Percentiles rank a stretch among this genome's conserved stretches.
phyloP scores from a whole-genome alignment of 2,329 filamentous ascomycete genomes.

The Podosphaera xanthii region DNA sequence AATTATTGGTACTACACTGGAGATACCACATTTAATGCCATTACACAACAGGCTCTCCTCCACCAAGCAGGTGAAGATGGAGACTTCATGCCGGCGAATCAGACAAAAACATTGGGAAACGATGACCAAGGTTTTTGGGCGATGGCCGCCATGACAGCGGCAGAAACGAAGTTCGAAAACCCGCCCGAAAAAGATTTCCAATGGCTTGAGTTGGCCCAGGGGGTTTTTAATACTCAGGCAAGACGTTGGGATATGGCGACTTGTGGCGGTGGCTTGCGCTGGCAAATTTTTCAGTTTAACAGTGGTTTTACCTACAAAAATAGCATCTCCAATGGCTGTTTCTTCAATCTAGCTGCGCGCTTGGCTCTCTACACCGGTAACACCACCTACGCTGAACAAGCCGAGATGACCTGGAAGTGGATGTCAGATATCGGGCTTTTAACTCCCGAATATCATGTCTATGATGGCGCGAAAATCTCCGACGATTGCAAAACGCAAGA shows the following conservation, averaged over 20 bases:
- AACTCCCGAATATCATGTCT: constrained; percentile 34
- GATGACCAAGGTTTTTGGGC: constrained; percentile 61
- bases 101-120: constrained; percentile 45
- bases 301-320: constrained; percentile 62
- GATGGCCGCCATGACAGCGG: constrained; percentile 44
- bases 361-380: constrained; percentile 61
- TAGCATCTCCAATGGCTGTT: constrained; percentile 37
- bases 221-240: constrained; percentile 61
- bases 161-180: constrained; percentile 40
- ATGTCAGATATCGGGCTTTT: constrained; percentile 33
- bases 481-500: constrained; percentile 34
- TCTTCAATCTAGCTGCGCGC: constrained; percentile 40
- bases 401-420: constrained; percentile 50
- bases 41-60: constrained; percentile 44
- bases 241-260: constrained; percentile 44
- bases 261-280: constrained; percentile 56
- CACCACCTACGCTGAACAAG: constrained; percentile 55
- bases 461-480: constrained; percentile 34
- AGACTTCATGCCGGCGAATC: constrained; percentile 59
- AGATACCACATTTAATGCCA: constrained; percentile 46
- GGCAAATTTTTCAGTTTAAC: constrained; percentile 73
- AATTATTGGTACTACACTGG: constrained; percentile 75
- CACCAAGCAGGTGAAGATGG: constrained; percentile 49
- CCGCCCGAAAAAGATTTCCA: constrained; percentile 32
- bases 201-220: constrained; percentile 53